Base-by-base conservation (phyloP, 305 asterid species). In the Solanum hybrid region DNA sequence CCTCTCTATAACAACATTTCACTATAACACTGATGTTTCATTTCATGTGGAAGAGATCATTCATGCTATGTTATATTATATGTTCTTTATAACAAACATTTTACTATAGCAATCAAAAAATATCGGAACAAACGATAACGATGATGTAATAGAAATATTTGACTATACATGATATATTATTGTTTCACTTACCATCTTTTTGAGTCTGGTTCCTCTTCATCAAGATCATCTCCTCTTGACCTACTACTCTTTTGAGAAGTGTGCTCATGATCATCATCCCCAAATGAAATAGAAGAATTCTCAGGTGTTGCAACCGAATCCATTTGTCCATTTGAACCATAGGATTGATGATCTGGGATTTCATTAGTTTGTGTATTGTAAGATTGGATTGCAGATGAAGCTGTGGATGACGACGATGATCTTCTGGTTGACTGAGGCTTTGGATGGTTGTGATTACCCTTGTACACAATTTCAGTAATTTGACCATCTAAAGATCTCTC, bases 381-480 rank as follows among this genome's bases (percentile, higher is more conserved):
- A 37, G 94, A 60, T 35, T 92, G 95, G 80, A 90, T 64, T 5
- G 94, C 92, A 4, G 91, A 89, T 6, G 94, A 81, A 9, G 94
- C 88, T 0, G 97, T 91, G 22, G 97, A 91, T 1, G 95, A 92
- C 27, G 99, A 91, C 24, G 99, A 91, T 93, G 99, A 91, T 93
- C 95, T 93, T 78, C 98, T 90, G 71, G 93, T 94, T 45, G 95
- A 89, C 87, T 93, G 97, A 90, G 99, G 97, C 88, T 93, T 96
- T 35, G 98, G 95, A 80, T 95, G 98, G 90, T 93, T 94, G 79
- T 96, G 98, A 78, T 86, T 90, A 36, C 97, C 96, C 90, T 93
- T 95, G 75, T 95, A 94, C 22, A 96, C 97, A 60, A 96, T 95
- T 34, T 95, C 95, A 40, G 97, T 95, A 35, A 96, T 92, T 80